phyloP scores from a whole-genome alignment of 768 basidiomycete species.

The Naganishia vaughanmartiniae region DNA sequence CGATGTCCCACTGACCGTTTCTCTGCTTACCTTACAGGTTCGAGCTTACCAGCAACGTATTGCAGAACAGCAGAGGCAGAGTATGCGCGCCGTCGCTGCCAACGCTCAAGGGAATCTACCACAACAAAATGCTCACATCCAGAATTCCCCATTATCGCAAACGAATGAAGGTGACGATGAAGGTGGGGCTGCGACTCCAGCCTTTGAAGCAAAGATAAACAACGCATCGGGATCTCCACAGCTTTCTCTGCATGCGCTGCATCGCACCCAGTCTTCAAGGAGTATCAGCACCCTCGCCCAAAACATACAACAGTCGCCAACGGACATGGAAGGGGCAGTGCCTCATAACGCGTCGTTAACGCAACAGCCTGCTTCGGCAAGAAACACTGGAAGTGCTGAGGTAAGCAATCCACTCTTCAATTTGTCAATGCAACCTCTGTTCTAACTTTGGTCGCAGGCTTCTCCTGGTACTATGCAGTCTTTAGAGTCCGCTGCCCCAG shows the following conservation, averaged over 20 bases:
- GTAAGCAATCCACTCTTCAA: background rate
- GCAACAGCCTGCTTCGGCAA: background rate
- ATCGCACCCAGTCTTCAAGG: conserved; percentile 1
- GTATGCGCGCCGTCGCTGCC: conserved; percentile 18
- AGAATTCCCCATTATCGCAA: conserved; percentile 11
- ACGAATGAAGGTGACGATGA: conserved; percentile 6
- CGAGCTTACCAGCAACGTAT: conserved; percentile 17
- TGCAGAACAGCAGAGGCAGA: conserved; percentile 19
- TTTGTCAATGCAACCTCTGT: too few species aligned
- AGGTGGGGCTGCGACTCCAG: conserved; percentile 8
- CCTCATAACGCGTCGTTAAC: background rate
- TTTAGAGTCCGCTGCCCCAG: background rate
- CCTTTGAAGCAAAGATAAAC: conserved; percentile 15
- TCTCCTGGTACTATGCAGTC: background rate
- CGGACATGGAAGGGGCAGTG: background rate
- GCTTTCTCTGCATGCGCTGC: conserved; percentile 1
- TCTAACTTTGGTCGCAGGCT: conserved; percentile 1
- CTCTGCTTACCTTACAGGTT: background rate
- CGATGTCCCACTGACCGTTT: background rate
- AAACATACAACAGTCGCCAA: background rate
- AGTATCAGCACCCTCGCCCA: background rate
- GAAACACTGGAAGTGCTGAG: background rate
- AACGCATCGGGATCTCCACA: conserved; percentile 1
- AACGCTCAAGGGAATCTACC: background rate
- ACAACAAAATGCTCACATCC: background rate